A percentile compares a stretch with the other conserved stretches of the same genome.
Evolutionary conservation across 768 basidiomycete genomes (phyloP).

Genomic region (Suillus clintonianus): DNA sequence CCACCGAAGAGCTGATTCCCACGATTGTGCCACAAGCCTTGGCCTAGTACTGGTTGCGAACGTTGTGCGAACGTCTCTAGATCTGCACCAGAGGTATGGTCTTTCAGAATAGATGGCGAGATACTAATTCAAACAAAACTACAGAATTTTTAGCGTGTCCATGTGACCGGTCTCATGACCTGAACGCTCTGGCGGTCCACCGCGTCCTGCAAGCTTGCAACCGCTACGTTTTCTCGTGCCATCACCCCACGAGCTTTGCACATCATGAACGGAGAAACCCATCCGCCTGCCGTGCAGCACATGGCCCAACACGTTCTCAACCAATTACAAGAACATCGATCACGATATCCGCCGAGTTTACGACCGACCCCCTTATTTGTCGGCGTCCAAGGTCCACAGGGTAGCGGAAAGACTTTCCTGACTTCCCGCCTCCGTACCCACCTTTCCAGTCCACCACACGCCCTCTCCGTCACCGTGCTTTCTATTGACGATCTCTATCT

Average conservation of each 20-base stretch:
- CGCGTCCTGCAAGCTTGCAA: background rate
- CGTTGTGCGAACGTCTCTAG: background rate
- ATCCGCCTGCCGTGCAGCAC: conserved; percentile 36
- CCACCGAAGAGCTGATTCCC: background rate
- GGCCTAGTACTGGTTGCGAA: background rate
- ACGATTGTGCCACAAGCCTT: background rate
- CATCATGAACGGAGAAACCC: background rate
- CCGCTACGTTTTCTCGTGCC: background rate
- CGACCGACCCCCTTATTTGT: conserved; percentile 67
- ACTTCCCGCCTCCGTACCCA: conserved; percentile 54
- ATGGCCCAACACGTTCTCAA: conserved; percentile 42
- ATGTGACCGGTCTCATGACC: conserved; percentile 9
- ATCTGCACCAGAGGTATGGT: background rate
- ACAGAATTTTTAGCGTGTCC: background rate
- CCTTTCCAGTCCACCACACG: conserved; percentile 46
- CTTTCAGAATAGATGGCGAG: background rate
- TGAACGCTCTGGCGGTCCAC: background rate
- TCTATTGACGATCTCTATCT: conserved; percentile 90
- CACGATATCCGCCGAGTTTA: conserved; percentile 11
- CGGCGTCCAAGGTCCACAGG: conserved; percentile 91
- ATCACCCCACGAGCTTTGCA: background rate
- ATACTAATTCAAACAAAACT: background rate
- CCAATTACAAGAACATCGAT: conserved; percentile 36
- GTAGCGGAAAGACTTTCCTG: conserved; percentile 88
- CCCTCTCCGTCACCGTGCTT: conserved; percentile 60